These are phyloP conservation scores for Sparassis latifolia DNA, from an alignment of 1,284 basidiomycete genomes.

Conservation along the genomic window DNA sequence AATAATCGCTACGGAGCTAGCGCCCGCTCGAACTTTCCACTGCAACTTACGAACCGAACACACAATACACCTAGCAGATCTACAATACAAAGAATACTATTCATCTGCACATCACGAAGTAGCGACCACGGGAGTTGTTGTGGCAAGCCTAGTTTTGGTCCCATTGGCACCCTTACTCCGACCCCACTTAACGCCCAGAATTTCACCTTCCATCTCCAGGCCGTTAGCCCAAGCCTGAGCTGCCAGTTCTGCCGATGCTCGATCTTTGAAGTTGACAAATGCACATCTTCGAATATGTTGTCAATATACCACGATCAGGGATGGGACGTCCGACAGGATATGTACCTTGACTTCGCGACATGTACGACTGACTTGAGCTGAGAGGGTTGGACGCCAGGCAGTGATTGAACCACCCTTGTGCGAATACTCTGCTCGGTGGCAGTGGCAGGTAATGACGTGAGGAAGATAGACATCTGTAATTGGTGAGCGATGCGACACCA, in stretches of 20 bases:
- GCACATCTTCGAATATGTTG: constrained; percentile 62
- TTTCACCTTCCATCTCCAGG: constrained; percentile 77
- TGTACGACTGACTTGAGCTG: constrained; percentile 82
- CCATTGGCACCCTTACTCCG: constrained; percentile 41
- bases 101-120: constrained; percentile 1
- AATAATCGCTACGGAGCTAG: too few relatives aligned
- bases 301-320: constrained; percentile 3
- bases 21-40: too few relatives aligned
- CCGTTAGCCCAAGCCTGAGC: constrained; percentile 86
- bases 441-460: constrained; percentile 74
- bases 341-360: constrained; percentile 72
- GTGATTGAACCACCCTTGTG: constrained; percentile 64
- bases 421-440: constrained; percentile 78
- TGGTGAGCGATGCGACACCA: constrained; percentile 1
- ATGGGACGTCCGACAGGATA: constrained; percentile 4
- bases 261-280: constrained; percentile 89
- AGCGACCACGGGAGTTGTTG: constrained; percentile 3
- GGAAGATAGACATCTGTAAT: constrained; percentile 81
- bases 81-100: too few relatives aligned
- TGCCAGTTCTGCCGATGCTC: constrained; percentile 77
- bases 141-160: constrained; percentile 10
- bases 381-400: constrained; percentile 63
- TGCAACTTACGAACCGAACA: too few relatives aligned
- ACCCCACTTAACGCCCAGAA: constrained; percentile 84
- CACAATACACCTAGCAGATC: too few relatives aligned